phyloP scores from a whole-genome alignment of 2,329 filamentous ascomycete species.

The Aspergillus thermomutatus region DNA sequence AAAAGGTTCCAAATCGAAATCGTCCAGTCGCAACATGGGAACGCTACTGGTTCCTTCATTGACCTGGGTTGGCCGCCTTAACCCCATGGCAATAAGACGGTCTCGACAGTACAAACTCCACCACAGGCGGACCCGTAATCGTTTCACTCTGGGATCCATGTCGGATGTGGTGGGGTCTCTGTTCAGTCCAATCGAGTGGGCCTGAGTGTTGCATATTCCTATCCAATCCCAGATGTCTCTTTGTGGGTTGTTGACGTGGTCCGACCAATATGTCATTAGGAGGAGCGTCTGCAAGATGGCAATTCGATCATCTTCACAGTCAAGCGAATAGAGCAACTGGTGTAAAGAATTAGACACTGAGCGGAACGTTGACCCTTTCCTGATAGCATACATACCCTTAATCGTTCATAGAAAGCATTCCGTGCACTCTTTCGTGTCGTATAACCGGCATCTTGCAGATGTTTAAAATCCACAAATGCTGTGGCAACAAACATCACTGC shows the following conservation, averaged over 20 bases:
- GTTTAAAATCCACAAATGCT: constrained; percentile 74
- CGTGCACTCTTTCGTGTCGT: constrained; percentile 71
- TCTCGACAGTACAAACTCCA: constrained; percentile 94
- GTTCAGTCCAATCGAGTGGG: constrained; percentile 22
- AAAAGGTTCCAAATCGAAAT: constrained; percentile 71
- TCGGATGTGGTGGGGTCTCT: constrained; percentile 14
- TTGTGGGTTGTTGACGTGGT: constrained; percentile 77
- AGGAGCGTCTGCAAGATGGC: constrained; percentile 78
- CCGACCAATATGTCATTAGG: constrained; percentile 92
- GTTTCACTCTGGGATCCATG: constrained; percentile 31
- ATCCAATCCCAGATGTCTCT: constrained; percentile 57
- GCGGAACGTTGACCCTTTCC: not conserved
- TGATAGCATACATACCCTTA: constrained; percentile 61
- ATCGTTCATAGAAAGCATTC: constrained; percentile 78
- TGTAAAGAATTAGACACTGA: constrained; percentile 5
- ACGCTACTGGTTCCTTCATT: constrained; percentile 89
- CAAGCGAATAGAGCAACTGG: constrained; percentile 82
- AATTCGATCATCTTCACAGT: constrained; percentile 83
- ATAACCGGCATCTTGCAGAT: constrained; percentile 71
- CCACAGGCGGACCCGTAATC: constrained; percentile 85
- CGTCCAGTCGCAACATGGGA: constrained; percentile 74
- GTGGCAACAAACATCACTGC: constrained; percentile 90
- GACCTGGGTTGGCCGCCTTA: constrained; percentile 82
- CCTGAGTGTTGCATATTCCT: constrained; percentile 22
- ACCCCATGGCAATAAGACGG: constrained; percentile 80